Conservation (phyloP, 2,329 filamentous ascomycete species). For the Ophidiomyces ophidiicola region DNA sequence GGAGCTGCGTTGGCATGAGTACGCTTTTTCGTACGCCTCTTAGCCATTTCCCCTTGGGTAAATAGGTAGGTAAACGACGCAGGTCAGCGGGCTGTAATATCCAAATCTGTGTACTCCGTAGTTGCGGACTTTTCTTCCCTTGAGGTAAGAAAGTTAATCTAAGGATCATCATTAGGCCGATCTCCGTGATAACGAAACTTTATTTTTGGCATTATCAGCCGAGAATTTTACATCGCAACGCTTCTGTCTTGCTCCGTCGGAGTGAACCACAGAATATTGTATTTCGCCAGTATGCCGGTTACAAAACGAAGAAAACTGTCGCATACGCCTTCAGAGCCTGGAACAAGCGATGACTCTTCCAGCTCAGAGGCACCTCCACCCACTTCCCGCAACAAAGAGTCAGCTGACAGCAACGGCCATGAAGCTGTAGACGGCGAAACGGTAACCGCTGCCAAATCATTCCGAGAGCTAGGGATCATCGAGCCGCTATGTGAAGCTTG, state of each 20-base stretch:
- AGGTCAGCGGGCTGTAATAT: no score
- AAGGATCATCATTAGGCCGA: no score
- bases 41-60: conserved; percentile 50
- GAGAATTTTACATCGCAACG: no score
- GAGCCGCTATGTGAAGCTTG: conserved; percentile 84
- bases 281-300: conserved; percentile 24
- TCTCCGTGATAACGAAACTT: no score
- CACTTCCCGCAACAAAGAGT: conserved; percentile 11
- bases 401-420: conserved; percentile 9
- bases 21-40: conserved; percentile 72
- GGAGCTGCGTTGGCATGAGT: conserved; percentile 62
- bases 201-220: no score
- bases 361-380: conserved; percentile 10
- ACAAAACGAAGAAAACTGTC: conserved; percentile 33
- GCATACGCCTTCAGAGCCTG: conserved; percentile 18
- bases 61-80: neutral
- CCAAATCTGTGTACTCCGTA: neutral
- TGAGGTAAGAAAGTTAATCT: no score
- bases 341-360: conserved; percentile 15
- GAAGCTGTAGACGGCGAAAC: neutral
- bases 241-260: neutral
- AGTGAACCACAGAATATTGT: neutral
- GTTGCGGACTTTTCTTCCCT: neutral
- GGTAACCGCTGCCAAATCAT: conserved; percentile 26
- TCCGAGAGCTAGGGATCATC: conserved; percentile 53